These are phyloP conservation scores for Logfia minima DNA, from an alignment of 129 eudicot species.

Conservation along the genomic window DNA sequence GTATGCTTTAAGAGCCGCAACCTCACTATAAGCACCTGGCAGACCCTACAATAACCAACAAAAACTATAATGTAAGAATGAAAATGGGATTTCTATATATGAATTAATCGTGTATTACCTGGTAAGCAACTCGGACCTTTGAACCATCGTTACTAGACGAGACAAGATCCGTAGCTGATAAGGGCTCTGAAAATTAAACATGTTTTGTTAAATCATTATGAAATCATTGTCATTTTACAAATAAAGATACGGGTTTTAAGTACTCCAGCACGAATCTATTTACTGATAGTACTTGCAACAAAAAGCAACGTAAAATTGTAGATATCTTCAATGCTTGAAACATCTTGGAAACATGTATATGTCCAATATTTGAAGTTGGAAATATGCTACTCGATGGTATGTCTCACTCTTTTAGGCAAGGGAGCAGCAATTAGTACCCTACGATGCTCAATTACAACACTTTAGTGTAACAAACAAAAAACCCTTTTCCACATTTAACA, in stretches of 20 bases:
- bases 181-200: constrained; percentile 62
- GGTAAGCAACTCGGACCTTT: constrained; percentile 89
- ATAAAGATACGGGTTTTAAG: not conserved
- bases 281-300: not conserved
- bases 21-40: constrained; percentile 93
- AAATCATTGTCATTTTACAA: not conserved
- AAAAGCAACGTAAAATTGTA: not conserved
- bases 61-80: constrained; percentile 6
- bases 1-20: constrained; percentile 92
- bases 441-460: not conserved
- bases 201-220: not conserved
- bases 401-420: constrained; percentile 7
- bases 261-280: not conserved
- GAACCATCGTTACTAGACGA: constrained; percentile 48
- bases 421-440: not conserved
- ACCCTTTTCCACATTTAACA: not conserved
- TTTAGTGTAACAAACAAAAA: not conserved
- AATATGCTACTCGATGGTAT: constrained; percentile 1
- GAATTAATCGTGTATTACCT: constrained; percentile 44
- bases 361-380: constrained; percentile 9
- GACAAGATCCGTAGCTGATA: constrained; percentile 62
- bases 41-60: constrained; percentile 59
- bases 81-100: not conserved
- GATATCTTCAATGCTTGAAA: constrained; percentile 10
- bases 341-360: not conserved